These are phyloP conservation scores for Cardamine resedifolia DNA, from an alignment of 345 rosid genomes.

Conservation along the genomic window DNA sequence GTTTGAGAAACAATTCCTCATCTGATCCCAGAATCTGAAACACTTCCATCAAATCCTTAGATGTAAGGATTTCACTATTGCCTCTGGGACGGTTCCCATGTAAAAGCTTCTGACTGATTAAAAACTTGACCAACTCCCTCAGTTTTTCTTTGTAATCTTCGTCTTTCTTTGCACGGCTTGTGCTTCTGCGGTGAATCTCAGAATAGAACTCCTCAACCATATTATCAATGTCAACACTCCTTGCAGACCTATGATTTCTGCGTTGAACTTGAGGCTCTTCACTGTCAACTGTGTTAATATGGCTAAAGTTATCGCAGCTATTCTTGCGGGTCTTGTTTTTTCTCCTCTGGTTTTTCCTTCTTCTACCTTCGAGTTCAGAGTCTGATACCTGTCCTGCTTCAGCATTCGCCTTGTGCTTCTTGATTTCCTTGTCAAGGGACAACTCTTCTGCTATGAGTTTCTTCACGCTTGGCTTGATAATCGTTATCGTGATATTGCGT, in stretches of 20 bases:
- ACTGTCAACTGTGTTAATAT: slow-evolving; percentile 41
- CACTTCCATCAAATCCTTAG: slow-evolving; percentile 77
- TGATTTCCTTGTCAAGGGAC: slow-evolving; percentile 44
- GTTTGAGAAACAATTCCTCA: slow-evolving; percentile 75
- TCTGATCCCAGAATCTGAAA: slow-evolving; percentile 75
- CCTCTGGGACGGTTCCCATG: slow-evolving; percentile 53
- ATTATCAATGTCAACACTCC: slow-evolving; percentile 53
- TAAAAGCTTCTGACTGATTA: slow-evolving; percentile 62
- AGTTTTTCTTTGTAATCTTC: slow-evolving; percentile 62
- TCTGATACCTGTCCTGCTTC: slow-evolving; percentile 48
- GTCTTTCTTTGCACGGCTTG: slow-evolving; percentile 41
- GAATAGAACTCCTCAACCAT: slow-evolving; percentile 68
- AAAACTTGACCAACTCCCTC: slow-evolving; percentile 65
- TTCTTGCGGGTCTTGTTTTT: slow-evolving; percentile 51
- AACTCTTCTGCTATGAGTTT: slow-evolving; percentile 93
- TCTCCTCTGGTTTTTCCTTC: slow-evolving; percentile 54
- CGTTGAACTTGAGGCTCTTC: slow-evolving; percentile 40
- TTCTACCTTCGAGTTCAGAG: slow-evolving; percentile 48
- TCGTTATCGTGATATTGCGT: slow-evolving; percentile 36
- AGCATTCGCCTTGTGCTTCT: slow-evolving; percentile 43
- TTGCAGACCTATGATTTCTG: slow-evolving; percentile 33
- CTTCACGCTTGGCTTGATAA: slow-evolving; percentile 76
- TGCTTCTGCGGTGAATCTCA: slow-evolving; percentile 59
- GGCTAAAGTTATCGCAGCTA: slow-evolving; percentile 52
- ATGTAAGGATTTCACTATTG: slow-evolving; percentile 48